phyloP scores from a whole-genome alignment of 2,329 filamentous ascomycete species.

The Orbilia javanica region DNA sequence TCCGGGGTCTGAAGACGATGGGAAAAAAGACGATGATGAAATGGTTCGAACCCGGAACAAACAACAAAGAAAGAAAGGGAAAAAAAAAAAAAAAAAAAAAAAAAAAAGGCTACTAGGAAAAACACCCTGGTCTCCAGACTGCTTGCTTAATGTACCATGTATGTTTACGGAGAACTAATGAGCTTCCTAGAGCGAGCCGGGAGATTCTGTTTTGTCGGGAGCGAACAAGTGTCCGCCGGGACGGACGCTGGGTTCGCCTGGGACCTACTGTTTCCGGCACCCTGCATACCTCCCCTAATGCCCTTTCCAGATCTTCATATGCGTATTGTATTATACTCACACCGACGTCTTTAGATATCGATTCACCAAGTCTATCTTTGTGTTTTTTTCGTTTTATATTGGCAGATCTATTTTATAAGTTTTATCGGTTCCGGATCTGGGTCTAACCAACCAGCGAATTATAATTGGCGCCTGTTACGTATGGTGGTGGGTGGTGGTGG shows the following conservation, averaged over 20 bases:
- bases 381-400: background rate
- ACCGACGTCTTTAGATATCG: background rate
- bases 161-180: too few species aligned
- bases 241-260: conserved; percentile 14
- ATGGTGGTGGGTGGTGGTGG: background rate
- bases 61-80: too few species aligned
- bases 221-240: conserved; percentile 49
- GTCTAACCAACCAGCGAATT: conserved; percentile 15
- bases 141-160: background rate
- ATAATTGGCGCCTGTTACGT: conserved; percentile 42
- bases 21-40: conserved; percentile 7
- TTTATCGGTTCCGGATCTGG: background rate
- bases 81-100: too few species aligned
- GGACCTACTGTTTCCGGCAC: conserved; percentile 48
- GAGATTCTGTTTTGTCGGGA: background rate
- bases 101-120: too few species aligned
- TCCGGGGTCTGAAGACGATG: background rate
- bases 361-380: background rate
- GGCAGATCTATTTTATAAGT: background rate
- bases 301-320: too few species aligned
- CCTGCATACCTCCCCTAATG: background rate
- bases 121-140: background rate
- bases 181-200: conserved; percentile 5
- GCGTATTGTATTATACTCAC: background rate
- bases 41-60: conserved; percentile 9